Conservation (phyloP, 768 basidiomycete genomes). For the Leccinum variicolor region DNA sequence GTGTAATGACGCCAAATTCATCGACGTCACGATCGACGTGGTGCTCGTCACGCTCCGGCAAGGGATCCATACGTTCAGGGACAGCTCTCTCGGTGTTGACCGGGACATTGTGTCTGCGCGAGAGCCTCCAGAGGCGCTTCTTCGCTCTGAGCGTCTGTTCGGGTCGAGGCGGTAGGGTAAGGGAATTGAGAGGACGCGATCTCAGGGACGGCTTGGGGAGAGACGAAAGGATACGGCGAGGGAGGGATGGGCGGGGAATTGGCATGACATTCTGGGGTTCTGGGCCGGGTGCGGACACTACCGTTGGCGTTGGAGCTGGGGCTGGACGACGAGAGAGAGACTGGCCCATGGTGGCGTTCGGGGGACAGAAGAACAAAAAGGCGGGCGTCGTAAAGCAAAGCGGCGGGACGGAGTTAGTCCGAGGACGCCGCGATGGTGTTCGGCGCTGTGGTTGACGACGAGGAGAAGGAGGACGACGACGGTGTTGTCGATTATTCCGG, state of each 20-base stretch:
- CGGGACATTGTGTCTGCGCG: slow-evolving; percentile 14
- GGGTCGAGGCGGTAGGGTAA: slow-evolving; percentile 19
- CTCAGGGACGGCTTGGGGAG: slow-evolving; percentile 25
- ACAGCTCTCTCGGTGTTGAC: slow-evolving; percentile 15
- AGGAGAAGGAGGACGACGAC: slow-evolving; percentile 2
- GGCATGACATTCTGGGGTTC: slow-evolving; percentile 1
- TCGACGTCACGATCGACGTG: slow-evolving; percentile 28
- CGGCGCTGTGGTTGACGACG: slow-evolving; percentile 14
- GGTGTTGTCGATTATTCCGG: slow-evolving; percentile 24
- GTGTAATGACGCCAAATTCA: slow-evolving; percentile 26
- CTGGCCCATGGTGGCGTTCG: slow-evolving; percentile 27
- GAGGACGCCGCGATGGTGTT: slow-evolving; percentile 10
- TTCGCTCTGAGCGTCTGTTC: slow-evolving; percentile 28
- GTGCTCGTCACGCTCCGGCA: slow-evolving; percentile 26
- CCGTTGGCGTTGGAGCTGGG: slow-evolving; percentile 6
- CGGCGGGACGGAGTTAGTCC: neutral
- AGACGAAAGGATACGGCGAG: slow-evolving; percentile 35
- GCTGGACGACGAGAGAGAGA: slow-evolving; percentile 26
- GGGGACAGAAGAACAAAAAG: neutral
- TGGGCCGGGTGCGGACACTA: slow-evolving; percentile 8
- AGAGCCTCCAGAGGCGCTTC: slow-evolving; percentile 26
- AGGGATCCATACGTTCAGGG: slow-evolving; percentile 12
- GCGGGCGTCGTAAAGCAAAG: neutral
- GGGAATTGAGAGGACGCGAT: slow-evolving; percentile 13
- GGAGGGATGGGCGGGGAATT: slow-evolving; percentile 20